A percentile compares a stretch with the other conserved stretches of the same genome.
These are phyloP conservation scores for Rossbeevera mucosa DNA, from an alignment of 768 basidiomycete species.

Conservation along the genomic window DNA sequence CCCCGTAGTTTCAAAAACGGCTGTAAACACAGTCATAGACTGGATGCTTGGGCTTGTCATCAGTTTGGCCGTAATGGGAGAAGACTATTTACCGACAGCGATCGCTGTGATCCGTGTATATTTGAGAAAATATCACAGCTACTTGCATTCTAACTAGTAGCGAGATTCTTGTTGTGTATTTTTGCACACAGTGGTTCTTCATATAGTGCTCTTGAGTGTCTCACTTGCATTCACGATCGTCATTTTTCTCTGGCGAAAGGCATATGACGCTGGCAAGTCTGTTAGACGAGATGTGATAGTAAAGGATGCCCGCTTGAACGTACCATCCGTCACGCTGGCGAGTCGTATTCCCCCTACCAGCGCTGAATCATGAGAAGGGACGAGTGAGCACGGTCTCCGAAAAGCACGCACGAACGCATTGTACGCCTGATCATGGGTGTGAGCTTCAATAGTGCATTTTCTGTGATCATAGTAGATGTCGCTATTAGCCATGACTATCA, in stretches of 20 bases:
- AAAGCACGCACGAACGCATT: constrained; percentile 17
- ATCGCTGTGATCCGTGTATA: no score
- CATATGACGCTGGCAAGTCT: constrained; percentile 36
- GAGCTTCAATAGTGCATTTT: no score
- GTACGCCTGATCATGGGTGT: constrained; percentile 18
- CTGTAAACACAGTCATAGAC: constrained; percentile 14
- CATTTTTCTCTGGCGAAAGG: constrained; percentile 8
- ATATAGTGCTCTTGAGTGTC: constrained; percentile 17
- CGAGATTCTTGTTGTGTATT: no score
- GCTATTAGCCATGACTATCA: no score
- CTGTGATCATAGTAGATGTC: no score
- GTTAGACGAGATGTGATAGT: constrained; percentile 34
- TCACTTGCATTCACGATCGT: constrained; percentile 12
- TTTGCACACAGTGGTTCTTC: background rate
- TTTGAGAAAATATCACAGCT: no score
- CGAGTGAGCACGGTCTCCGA: constrained; percentile 18
- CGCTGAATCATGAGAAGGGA: constrained; percentile 12
- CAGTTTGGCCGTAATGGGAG: constrained; percentile 13
- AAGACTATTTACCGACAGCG: constrained; percentile 5
- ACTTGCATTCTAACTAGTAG: no score
- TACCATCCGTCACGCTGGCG: constrained; percentile 18
- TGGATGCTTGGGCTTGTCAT: constrained; percentile 33
- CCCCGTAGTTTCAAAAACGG: no score
- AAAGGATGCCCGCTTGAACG: constrained; percentile 14
- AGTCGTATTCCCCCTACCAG: constrained; percentile 1